Conservation (phyloP, 2,329 filamentous ascomycete genomes). For the Phaeomoniella chlamydospora region DNA sequence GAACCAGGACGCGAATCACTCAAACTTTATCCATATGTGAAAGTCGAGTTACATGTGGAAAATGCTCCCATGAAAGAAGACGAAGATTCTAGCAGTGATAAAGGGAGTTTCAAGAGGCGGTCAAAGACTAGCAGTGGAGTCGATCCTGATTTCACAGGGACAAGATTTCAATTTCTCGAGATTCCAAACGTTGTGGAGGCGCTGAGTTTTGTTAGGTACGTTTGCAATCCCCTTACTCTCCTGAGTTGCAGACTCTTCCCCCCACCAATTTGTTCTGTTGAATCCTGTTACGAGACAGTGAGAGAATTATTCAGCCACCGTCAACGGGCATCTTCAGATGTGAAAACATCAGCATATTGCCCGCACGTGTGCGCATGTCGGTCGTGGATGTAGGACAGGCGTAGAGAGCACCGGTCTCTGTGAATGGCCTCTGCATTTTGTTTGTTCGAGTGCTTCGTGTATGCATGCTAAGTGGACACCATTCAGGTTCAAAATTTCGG, state of each 20-base stretch:
- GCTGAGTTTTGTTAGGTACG: constrained; percentile 60
- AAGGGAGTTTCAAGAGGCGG: constrained; percentile 40
- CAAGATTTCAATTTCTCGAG: constrained; percentile 43
- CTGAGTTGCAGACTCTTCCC: constrained; percentile 1
- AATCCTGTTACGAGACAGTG: background rate
- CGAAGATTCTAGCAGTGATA: constrained; percentile 25
- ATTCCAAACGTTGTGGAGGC: constrained; percentile 47
- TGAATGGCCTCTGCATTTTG: no score
- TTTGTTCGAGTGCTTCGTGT: no score
- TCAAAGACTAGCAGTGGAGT: constrained; percentile 41
- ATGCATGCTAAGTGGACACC: background rate
- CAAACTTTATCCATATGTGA: constrained; percentile 59
- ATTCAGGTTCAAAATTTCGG: constrained; percentile 64
- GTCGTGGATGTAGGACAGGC: no score
- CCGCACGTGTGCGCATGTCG: no score
- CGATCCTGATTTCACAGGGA: constrained; percentile 51
- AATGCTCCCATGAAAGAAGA: constrained; percentile 34
- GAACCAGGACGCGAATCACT: constrained; percentile 21
- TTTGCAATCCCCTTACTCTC: no score
- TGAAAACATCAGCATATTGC: no score
- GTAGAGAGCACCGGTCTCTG: no score
- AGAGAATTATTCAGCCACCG: background rate
- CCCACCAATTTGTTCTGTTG: background rate
- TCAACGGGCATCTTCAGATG: no score
- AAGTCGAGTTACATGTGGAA: constrained; percentile 69